Base-by-base conservation (phyloP, 768 basidiomycete species). In the Kockovaella imperatae region DNA sequence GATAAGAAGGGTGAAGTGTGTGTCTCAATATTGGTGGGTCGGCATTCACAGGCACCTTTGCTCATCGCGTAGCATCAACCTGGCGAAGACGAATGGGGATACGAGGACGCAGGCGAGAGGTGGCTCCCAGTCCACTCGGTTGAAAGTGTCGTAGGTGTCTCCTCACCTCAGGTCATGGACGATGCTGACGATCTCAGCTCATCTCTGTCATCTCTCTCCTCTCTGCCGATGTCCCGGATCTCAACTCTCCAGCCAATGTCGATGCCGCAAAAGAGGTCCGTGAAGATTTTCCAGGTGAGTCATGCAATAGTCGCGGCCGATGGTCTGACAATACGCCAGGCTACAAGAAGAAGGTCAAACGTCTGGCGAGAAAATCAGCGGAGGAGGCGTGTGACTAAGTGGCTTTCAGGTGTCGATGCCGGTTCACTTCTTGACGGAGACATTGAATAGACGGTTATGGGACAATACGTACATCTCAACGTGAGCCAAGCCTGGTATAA, bases 121-220 rank as follows among this genome's bases (percentile, higher is more conserved):
- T 99, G 95, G 95, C 75, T 91, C 77, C 95, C 95, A 3, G 89
- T 99, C 38, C 95, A 99, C 69, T 86, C 86, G 1, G 84, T 96
- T 28, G 90, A 97, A 75, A 88, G 89, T 4, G 97, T 99, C 56
- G 93, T 96, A 58, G 68, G 77, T 54, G 4, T 10, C 45, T 4
- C 25, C 14, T 52, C 14, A 26, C 14, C n/a, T 31, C 15, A 11
- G 30, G 29, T 31, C 15, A 18, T 14, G 43, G 13, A 4, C 31
- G 41, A 2, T 13, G 15, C 46, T 32, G 13, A 45, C 24, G 24
- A 40, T 30, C 24, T 18, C 59, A 99, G 93, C 83, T 97, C 53
- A 72, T 99, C 64, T 91, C 87, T 62, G 93, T 97, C 56, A 96
- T 97, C 57, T 96, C 91, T 13, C 79, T 99, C 5, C 74, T 99